A percentile compares a stretch with the other conserved stretches of the same genome.
phyloP scores from a whole-genome alignment of 805 yeast species.

The Wickerhamomyces rabaulensis region DNA sequence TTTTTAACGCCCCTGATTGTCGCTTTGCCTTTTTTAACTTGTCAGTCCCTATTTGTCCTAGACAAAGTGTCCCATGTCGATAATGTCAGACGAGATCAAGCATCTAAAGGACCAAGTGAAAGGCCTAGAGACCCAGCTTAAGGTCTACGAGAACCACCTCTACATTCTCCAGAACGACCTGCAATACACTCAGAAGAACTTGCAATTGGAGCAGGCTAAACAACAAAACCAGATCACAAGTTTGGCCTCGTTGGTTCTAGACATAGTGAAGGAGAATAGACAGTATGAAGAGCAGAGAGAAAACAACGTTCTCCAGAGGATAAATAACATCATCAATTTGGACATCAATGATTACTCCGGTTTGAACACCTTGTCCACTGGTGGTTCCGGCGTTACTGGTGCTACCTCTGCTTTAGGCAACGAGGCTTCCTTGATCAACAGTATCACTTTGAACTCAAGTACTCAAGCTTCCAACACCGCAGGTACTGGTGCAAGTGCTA shows the following conservation, averaged over 20 bases:
- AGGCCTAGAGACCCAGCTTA: slow-evolving; percentile 19
- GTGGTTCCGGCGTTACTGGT: slow-evolving; percentile 1
- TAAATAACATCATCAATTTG: slow-evolving; percentile 16
- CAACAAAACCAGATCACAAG: slow-evolving; percentile 21
- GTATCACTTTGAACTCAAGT: slow-evolving; percentile 18
- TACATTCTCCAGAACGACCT: slow-evolving; percentile 20
- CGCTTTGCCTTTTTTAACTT: background rate
- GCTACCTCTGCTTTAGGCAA: slow-evolving; percentile 9
- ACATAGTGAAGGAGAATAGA: slow-evolving; percentile 22
- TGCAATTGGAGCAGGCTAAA: slow-evolving; percentile 21
- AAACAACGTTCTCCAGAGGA: slow-evolving; percentile 16
- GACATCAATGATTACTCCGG: slow-evolving; percentile 17
- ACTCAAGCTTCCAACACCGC: background rate
- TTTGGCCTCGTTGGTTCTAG: slow-evolving; percentile 19
- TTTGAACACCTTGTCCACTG: slow-evolving; percentile 7
- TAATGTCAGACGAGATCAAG: slow-evolving; percentile 16
- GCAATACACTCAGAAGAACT: slow-evolving; percentile 20
- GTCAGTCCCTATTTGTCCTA: background rate
- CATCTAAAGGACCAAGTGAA: slow-evolving; percentile 22
- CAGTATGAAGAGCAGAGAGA: slow-evolving; percentile 21
- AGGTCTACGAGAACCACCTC: slow-evolving; percentile 20
- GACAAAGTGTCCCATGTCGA: background rate
- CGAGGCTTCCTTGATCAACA: slow-evolving; percentile 17
- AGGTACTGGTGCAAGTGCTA: slow-evolving; percentile 5
- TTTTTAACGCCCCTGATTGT: background rate